Base-by-base conservation (phyloP, 1,284 basidiomycete species). In the Coniophora puteana region DNA sequence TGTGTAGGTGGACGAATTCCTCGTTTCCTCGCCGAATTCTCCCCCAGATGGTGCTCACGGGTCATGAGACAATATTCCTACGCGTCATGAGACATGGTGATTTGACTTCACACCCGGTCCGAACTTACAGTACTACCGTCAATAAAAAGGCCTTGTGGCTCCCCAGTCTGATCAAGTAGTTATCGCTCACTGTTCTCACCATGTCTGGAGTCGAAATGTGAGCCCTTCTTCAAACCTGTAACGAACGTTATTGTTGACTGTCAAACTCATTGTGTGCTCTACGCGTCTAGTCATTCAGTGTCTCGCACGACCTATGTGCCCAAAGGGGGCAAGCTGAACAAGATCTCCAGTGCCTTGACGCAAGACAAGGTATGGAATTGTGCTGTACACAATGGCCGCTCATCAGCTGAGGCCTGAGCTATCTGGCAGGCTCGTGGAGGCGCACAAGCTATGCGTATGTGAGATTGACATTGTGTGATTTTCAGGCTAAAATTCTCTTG, bases 401-500 rank as follows among this genome's bases (percentile, higher is more conserved):
- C n/a, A n/a, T n/a, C n/a, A n/a, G n/a, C n/a, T n/a, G n/a, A n/a
- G n/a, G n/a, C n/a, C n/a, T n/a, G n/a, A n/a, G n/a, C n/a, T 26
- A 4, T 34, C 14, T 22, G 43, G 12, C 45, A 89, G 83, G 70
- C 75, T 44, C 76, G 73, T 41, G 87, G 87, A 49, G 83, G 78
- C 36, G 85, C 87, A 16, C 86, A 89, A 58, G 87, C 87, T 23
- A 89, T 90, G 87, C 67, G 86, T 89, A 55, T 60, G 83, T 63
- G 24, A n/a, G 20, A 22, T n/a, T 26, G 16, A 37, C n/a, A 23
- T 30, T 43, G 20, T 25, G 13, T 20, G 14, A 20, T 3, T 11
- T 3, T 16, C 16, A 12, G 20, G 20, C 10, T 40, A 21, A n/a
- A 13, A 22, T 27, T 30, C 11, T 14, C 22, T 38, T 23, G 6